A percentile compares a stretch with the other conserved stretches of the same genome.
phyloP scores from a whole-genome alignment of 768 basidiomycete species.

The Aureoboletus auriporus region DNA sequence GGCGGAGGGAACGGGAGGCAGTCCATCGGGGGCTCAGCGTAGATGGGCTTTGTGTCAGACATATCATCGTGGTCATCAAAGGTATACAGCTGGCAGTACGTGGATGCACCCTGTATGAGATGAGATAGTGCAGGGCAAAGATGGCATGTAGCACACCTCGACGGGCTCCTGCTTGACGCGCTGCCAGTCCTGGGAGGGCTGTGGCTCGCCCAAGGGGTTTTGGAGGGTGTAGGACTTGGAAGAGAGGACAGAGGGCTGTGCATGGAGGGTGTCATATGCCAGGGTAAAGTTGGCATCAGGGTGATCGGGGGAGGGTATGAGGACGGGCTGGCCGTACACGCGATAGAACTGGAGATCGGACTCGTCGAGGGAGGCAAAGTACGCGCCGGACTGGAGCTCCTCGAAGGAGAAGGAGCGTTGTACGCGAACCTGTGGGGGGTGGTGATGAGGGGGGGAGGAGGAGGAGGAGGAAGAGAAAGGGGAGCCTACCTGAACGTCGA shows the following conservation, averaged over 20 bases:
- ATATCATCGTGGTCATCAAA: conserved; percentile 14
- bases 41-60: background rate
- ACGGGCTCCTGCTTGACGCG: conserved; percentile 22
- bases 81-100: conserved; percentile 15
- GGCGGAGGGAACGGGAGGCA: conserved; percentile 29
- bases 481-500: conserved; percentile 20
- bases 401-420: conserved; percentile 32
- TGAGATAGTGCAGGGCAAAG: conserved; percentile 3
- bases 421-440: conserved; percentile 21
- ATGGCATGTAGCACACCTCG: conserved; percentile 17
- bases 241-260: conserved; percentile 2
- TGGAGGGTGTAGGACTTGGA: conserved; percentile 29
- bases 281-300: conserved; percentile 13
- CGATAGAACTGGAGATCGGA: conserved; percentile 31
- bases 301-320: conserved; percentile 26
- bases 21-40: conserved; percentile 29
- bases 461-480: background rate
- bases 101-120: conserved; percentile 4
- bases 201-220: conserved; percentile 23
- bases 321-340: conserved; percentile 29
- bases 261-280: conserved; percentile 12
- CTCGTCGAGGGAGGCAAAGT: conserved; percentile 28
- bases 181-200: conserved; percentile 17
- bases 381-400: conserved; percentile 32
- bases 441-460: background rate